phyloP scores from a whole-genome alignment of 441 rosid species.

The Aleurites moluccanus region DNA sequence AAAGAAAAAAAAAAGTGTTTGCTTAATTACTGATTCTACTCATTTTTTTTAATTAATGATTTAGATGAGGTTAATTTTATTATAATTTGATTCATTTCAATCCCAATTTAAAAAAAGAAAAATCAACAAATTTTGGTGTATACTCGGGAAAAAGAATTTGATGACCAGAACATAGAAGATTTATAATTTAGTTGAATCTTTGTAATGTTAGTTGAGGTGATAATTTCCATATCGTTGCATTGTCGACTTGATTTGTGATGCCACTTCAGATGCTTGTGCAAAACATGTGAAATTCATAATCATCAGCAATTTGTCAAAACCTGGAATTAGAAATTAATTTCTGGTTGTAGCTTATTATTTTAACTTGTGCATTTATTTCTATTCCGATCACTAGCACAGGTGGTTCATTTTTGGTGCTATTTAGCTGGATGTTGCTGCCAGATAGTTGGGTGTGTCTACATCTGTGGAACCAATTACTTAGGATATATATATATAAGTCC shows the following conservation, averaged over 20 bases:
- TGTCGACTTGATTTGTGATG: neutral
- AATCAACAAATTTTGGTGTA: too few species aligned
- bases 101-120: too few species aligned
- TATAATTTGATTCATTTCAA: too few species aligned
- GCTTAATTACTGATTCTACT: neutral
- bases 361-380: neutral
- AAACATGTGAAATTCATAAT: neutral
- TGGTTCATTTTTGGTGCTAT: neutral
- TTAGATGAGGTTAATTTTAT: neutral
- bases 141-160: neutral
- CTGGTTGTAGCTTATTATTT: neutral
- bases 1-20: too few species aligned
- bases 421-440: neutral
- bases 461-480: neutral
- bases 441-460: neutral
- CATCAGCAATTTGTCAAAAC: neutral
- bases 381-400: too few species aligned
- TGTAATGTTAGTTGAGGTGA: too few species aligned
- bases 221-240: neutral
- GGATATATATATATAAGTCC: neutral
- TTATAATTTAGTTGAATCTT: neutral
- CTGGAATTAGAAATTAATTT: neutral
- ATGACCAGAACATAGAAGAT: neutral
- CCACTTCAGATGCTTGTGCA: neutral
- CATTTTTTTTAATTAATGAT: too few species aligned